Evolutionary conservation across 2,329 filamentous ascomycete genomes (phyloP).

Genomic region (Calycina herbarum): DNA sequence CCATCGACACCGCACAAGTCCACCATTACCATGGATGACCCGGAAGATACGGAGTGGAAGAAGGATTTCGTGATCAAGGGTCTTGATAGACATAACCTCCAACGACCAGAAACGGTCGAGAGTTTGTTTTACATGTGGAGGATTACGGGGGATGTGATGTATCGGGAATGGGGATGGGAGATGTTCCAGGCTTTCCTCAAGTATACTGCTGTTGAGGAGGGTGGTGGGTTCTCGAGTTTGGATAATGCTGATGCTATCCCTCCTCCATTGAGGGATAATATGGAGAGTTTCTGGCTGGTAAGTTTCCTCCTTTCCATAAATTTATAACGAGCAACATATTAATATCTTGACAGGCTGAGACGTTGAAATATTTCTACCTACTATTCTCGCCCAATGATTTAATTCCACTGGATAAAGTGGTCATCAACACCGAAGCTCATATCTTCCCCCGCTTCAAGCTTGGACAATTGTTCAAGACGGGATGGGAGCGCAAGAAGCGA

Average conservation of each 20-base stretch:
- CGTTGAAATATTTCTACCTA: slow-evolving; percentile 95
- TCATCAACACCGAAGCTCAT: slow-evolving; percentile 96
- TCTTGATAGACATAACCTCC: slow-evolving; percentile 89
- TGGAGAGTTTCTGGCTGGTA: slow-evolving; percentile 99
- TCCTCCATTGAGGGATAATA: slow-evolving; percentile 75
- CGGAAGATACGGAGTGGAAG: slow-evolving; percentile 63
- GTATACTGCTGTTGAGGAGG: slow-evolving; percentile 76
- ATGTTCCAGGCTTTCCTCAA: slow-evolving; percentile 94
- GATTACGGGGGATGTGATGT: slow-evolving; percentile 85
- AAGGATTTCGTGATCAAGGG: slow-evolving; percentile 76
- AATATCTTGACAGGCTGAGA: slow-evolving; percentile 70
- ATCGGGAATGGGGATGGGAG: slow-evolving; percentile 96
- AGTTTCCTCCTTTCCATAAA: slow-evolving; percentile 36
- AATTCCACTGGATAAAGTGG: slow-evolving; percentile 80
- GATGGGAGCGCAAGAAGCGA: slow-evolving; percentile 73
- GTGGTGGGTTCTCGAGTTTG: slow-evolving; percentile 80
- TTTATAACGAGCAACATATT: slow-evolving; percentile 16
- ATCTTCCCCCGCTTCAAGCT: slow-evolving; percentile 85
- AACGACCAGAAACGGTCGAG: slow-evolving; percentile 95
- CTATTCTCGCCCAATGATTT: slow-evolving; percentile 84
- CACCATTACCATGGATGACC: slow-evolving; percentile 51
- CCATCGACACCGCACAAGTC: slow-evolving; percentile 54
- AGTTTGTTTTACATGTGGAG: slow-evolving; percentile 98
- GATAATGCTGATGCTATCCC: slow-evolving; percentile 72
- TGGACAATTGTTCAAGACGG: slow-evolving; percentile 73